Base-by-base conservation (phyloP, 1,284 basidiomycete species). In the Ceratobasidium theobromae region DNA sequence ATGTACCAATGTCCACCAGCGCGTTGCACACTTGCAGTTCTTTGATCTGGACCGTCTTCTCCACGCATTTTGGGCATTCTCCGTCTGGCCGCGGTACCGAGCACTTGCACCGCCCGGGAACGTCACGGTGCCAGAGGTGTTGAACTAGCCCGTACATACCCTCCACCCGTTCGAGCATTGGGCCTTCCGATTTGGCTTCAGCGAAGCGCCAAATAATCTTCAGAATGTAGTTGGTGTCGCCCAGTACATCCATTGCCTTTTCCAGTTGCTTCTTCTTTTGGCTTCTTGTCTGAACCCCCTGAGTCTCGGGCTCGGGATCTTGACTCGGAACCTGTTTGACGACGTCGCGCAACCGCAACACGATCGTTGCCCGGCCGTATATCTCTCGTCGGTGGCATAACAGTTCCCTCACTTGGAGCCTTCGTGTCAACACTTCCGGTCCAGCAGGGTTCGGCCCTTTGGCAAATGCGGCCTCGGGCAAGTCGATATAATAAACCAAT, bases 151-250 rank as follows among this genome's bases (percentile, higher is more conserved):
- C 64, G 27, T 46, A 65, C 12, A 49, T 54, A 12, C 64, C 64
- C 2, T 48, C 30, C 6, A 54, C 18, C 11, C 32, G 2, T 12
- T 65, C 25, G n/a, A 53, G 14, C 5, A 54, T 12, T 5, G 46
- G 32, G 11, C 51, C 51, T 27, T 65, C 64, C 14, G 51, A 38
- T 5, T 46, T 41, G 4, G 27, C 35, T n/a, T 6, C 9, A 23
- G 64, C 40, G 32, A 54, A 51, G 11, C 64, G 51, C 64, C 64
- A 65, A 23, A 54, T 38, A 11, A 65, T 32, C 33, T 65, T 65
- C 8, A 65, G 23, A 5, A 65, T 40, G 35, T 48, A 65, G 43
- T 28, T 30, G 16, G 21, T 18, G 2, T 52, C 48, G 23, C 27
- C 25, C 1, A 64, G 27, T 16, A 49, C 57, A 16, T 62, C 57